phyloP scores from a whole-genome alignment of 169 alveolate genomes.

The Plasmodium cynomolgi region DNA sequence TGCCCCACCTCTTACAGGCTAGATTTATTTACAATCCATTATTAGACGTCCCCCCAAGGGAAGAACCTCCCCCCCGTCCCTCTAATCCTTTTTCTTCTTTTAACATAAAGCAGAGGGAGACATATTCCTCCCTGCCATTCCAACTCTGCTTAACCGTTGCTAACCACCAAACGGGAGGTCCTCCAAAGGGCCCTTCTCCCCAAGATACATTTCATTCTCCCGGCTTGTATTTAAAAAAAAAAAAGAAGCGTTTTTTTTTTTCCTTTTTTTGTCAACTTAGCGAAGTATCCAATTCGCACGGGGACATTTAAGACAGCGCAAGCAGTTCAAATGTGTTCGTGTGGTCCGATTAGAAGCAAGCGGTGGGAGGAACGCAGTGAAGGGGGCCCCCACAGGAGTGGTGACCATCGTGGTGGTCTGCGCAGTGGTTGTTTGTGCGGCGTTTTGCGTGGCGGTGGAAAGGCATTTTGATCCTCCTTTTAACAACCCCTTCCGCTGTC shows the following conservation, averaged over 20 bases:
- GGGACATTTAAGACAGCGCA: background rate
- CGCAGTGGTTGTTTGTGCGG: too few relatives aligned
- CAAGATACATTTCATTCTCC: background rate
- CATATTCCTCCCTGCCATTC: background rate
- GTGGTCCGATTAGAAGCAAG: background rate
- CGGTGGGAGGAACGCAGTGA: background rate
- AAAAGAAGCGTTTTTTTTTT: background rate
- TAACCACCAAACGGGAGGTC: background rate
- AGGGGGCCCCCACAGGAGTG: background rate
- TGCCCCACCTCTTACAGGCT: background rate
- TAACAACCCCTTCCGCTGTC: background rate
- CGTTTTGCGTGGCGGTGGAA: too few relatives aligned
- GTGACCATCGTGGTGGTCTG: background rate
- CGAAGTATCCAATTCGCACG: background rate
- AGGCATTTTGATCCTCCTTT: background rate
- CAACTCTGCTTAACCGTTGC: background rate
- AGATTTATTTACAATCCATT: background rate
- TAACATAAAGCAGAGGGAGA: background rate
- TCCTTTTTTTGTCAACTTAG: background rate
- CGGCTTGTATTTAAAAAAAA: background rate
- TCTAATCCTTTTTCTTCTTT: background rate
- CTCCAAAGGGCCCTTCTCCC: background rate
- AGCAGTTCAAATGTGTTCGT: background rate
- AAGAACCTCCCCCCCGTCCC: too few relatives aligned
- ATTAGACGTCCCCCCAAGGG: background rate